Evolutionary conservation across 2,329 filamentous ascomycete species (phyloP).

Genomic region (Alternaria triticina): DNA sequence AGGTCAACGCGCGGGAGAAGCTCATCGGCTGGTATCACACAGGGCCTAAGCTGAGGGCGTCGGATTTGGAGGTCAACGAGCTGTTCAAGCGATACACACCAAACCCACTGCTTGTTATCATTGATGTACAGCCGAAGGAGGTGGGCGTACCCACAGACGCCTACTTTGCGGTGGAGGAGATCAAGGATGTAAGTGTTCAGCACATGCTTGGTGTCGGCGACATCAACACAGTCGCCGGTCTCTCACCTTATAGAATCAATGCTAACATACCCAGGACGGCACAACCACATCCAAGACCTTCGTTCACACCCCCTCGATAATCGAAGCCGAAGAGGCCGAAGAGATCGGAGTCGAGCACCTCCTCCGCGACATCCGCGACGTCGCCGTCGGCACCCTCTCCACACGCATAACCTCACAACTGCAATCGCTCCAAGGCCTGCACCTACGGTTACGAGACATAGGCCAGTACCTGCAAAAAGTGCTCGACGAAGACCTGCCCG

Average conservation of each 20-base stretch:
- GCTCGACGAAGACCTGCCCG: conserved; percentile 86
- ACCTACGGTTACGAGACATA: conserved; percentile 93
- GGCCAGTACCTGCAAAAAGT: conserved; percentile 96
- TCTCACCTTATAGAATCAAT: background rate
- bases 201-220: background rate
- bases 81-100: conserved; percentile 99
- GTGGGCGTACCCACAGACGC: conserved; percentile 97
- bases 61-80: conserved; percentile 98
- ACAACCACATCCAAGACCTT: conserved; percentile 97
- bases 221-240: background rate
- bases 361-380: conserved; percentile 95
- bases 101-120: conserved; percentile 94
- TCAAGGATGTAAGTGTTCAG: conserved; percentile 82
- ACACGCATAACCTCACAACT: conserved; percentile 97
- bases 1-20: conserved; percentile 98
- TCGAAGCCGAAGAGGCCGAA: conserved; percentile 98
- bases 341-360: conserved; percentile 99
- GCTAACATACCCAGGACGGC: conserved; percentile 71
- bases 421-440: conserved; percentile 94
- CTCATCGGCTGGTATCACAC: conserved; percentile 99
- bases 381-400: conserved; percentile 94
- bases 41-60: conserved; percentile 93
- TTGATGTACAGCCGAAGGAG: conserved; percentile 98
- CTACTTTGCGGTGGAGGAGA: conserved; percentile 99
- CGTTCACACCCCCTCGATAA: conserved; percentile 96